Percentiles rank a stretch among this genome's conserved stretches.
phyloP scores from a whole-genome alignment of 169 alveolate genomes.

The Cyclospora cayetanensis region DNA sequence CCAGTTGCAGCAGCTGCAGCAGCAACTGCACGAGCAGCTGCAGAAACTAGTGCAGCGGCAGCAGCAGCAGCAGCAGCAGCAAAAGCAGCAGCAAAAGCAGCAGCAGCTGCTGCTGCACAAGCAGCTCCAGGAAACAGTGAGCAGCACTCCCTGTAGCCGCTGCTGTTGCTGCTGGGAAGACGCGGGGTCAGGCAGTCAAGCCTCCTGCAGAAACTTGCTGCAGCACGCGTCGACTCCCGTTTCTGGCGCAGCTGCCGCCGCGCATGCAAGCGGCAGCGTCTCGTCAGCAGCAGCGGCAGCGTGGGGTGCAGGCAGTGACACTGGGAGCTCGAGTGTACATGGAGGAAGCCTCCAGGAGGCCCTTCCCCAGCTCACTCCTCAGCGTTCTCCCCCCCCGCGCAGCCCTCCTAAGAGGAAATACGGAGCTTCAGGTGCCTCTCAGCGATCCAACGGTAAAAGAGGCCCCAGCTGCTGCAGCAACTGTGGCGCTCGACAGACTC shows the following conservation, averaged over 20 bases:
- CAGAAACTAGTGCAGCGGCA: not conserved
- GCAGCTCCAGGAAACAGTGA: too few relatives aligned
- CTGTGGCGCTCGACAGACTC: constrained; percentile 71
- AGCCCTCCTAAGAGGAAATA: not conserved
- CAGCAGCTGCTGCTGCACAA: too few relatives aligned
- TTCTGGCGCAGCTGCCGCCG: not conserved
- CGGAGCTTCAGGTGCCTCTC: not conserved
- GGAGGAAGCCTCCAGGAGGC: not conserved
- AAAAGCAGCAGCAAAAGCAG: too few relatives aligned
- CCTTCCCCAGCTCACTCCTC: not conserved
- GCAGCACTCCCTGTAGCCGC: constrained; percentile 10
- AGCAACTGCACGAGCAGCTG: not conserved
- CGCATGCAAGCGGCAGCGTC: too few relatives aligned
- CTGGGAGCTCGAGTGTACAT: not conserved
- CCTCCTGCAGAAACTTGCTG: not conserved
- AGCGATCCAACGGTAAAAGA: not conserved
- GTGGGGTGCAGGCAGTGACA: not conserved
- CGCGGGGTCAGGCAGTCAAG: not conserved
- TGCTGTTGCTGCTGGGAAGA: constrained; percentile 6
- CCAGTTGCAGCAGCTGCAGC: not conserved
- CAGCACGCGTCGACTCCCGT: not conserved
- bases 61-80: not conserved
- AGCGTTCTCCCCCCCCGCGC: not conserved
- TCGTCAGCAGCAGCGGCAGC: constrained; percentile 4
- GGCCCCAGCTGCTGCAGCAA: constrained; percentile 18